Evolutionary conservation across 2,329 filamentous ascomycete genomes (phyloP), one percentile per base, ranked within the genome.

Genomic region (Colletotrichum scovillei): DNA sequence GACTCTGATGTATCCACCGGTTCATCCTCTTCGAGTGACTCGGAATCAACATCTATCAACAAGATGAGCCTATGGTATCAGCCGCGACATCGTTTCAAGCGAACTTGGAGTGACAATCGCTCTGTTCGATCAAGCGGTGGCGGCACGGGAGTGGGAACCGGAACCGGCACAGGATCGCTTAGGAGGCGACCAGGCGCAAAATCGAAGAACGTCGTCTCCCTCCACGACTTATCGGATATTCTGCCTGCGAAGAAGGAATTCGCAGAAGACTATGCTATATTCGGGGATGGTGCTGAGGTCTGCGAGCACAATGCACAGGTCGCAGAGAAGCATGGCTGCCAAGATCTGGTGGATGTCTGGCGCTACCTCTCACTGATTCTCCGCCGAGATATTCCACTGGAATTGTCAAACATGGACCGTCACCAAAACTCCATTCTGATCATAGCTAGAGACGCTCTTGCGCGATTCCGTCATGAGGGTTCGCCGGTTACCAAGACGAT

Each of bases 291-390:
- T 0, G 89, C 91, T n/a, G 89, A 93, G 49, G 91, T 98, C 4
- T 98, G 96, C 81, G 87, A 90, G 57, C 93, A 97, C 78, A 99
- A 99, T 81, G 94, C 95, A 9, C 84, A 84, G 1, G 91, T 97
- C 58, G 95, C 96, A 9, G 88, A 91, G 76, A 92, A 90, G 75
- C 88, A 93, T 76, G 94, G 92, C 5, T 89, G 91, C 75, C 81
- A 86, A 16, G 94, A 98, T 75, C 83, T 97, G 35, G 92, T 93
- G 30, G 91, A 95, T 76, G 90, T 97, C 7, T 99, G 97, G 97
- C 90, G 90, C 62, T 92, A 98, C 76, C 87, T 95, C 67, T 92
- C 91, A 22, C 86, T 98, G 71, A 86, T 98, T 6, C 85, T 98
- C 58, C 91, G 92, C 76, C 93, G 94, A 76, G 91, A 94, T 57